A percentile compares a stretch with the other conserved stretches of the same genome.
phyloP scores from a whole-genome alignment of 78 protist genomes.

The Trichosphaerium sp. region DNA sequence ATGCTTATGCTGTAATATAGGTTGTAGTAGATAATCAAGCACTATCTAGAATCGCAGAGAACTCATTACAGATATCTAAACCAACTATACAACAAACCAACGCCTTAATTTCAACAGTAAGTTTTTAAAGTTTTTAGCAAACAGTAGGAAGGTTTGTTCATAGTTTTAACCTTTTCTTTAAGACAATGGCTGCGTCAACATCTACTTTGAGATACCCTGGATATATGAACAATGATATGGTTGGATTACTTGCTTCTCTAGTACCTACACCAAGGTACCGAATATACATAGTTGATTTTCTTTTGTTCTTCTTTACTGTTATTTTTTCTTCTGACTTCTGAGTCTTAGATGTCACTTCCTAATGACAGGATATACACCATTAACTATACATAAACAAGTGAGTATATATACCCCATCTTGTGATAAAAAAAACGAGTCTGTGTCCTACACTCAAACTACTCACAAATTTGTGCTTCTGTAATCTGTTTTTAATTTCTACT shows the following conservation, averaged over 20 bases:
- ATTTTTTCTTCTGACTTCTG: not conserved
- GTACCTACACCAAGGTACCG: constrained; percentile 98
- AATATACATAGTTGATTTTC: too few relatives aligned
- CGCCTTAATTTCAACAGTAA: not conserved
- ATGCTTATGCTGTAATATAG: not conserved
- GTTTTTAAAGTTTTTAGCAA: not conserved
- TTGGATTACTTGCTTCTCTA: constrained; percentile 92
- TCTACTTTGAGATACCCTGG: constrained; percentile 94
- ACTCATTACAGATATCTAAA: constrained; percentile 59
- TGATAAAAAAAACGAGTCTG: not conserved
- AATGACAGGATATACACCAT: constrained; percentile 96
- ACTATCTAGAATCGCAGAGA: constrained; percentile 83
- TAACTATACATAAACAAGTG: constrained; percentile 19
- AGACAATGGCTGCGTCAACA: constrained; percentile 96
- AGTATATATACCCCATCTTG: not conserved
- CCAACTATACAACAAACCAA: constrained; percentile 79
- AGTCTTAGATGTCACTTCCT: constrained; percentile 80
- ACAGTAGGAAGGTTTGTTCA: not conserved
- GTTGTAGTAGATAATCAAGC: constrained; percentile 97
- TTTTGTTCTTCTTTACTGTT: too few relatives aligned
- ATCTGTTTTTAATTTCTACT: not conserved
- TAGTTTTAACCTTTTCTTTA: constrained; percentile 41
- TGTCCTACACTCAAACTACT: too few relatives aligned
- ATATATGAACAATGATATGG: constrained; percentile 95
- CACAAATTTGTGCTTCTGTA: not conserved